These are phyloP conservation scores for Fusarium camptoceras DNA, from an alignment of 2,329 filamentous ascomycete species.

Conservation along the genomic window DNA sequence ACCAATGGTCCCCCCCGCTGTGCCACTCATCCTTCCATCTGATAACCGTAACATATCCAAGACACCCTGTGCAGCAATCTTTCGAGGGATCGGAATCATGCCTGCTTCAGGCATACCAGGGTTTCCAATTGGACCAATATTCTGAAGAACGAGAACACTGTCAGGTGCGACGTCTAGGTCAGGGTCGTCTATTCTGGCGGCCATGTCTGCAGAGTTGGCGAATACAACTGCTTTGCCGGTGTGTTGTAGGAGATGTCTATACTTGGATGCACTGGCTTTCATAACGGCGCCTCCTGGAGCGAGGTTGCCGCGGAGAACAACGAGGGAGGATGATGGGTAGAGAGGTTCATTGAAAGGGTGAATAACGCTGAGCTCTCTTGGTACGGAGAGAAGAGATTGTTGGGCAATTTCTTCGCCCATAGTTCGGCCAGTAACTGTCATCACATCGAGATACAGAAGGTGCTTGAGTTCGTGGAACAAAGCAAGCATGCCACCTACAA, in stretches of 20 bases:
- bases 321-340: conserved; percentile 81
- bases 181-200: conserved; percentile 67
- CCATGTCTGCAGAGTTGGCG: conserved; percentile 80
- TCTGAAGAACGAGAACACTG: conserved; percentile 82
- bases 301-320: conserved; percentile 85
- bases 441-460: conserved; percentile 79
- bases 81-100: conserved; percentile 74
- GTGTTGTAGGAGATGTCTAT: conserved; percentile 67
- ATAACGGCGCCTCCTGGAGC: conserved; percentile 86
- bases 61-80: conserved; percentile 79
- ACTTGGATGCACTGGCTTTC: conserved; percentile 88
- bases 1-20: conserved; percentile 89
- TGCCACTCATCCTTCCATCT: conserved; percentile 88
- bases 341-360: conserved; percentile 73
- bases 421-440: conserved; percentile 86
- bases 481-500: conserved; percentile 78
- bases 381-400: conserved; percentile 69
- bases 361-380: conserved; percentile 62
- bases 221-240: conserved; percentile 71
- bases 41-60: conserved; percentile 86
- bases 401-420: conserved; percentile 81
- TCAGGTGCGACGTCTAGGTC: conserved; percentile 70
- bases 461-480: conserved; percentile 83
- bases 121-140: conserved; percentile 89
- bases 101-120: conserved; percentile 94